Conservation (phyloP, 768 basidiomycete species). For the Boletellus ananiceps region DNA sequence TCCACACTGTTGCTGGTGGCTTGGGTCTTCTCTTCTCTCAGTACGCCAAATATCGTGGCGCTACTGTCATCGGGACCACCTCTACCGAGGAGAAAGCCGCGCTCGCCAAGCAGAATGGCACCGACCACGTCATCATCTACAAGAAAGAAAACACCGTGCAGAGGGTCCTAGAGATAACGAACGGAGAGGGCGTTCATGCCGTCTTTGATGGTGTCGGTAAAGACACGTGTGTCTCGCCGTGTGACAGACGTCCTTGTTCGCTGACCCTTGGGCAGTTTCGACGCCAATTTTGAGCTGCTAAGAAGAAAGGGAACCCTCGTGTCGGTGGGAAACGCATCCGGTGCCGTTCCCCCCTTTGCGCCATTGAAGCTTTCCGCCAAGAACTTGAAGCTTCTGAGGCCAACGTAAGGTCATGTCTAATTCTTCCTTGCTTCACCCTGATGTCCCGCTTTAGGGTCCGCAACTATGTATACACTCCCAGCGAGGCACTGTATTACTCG, state of each 20-base stretch:
- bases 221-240: conserved; percentile 63
- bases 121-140: conserved; percentile 84
- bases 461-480: conserved; percentile 70
- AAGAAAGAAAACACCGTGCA: conserved; percentile 68
- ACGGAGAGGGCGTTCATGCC: conserved; percentile 77
- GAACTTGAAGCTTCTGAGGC: conserved; percentile 74
- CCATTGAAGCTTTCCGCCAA: conserved; percentile 72
- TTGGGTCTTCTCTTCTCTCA: conserved; percentile 70
- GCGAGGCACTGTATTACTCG: conserved; percentile 67
- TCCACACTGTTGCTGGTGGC: conserved; percentile 92
- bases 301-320: conserved; percentile 88
- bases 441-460: conserved; percentile 44
- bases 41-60: conserved; percentile 67
- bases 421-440: not conserved
- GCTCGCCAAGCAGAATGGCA: conserved; percentile 73
- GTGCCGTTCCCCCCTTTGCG: conserved; percentile 70
- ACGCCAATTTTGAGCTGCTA: conserved; percentile 74
- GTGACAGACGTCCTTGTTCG: not conserved
- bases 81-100: conserved; percentile 81
- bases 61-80: conserved; percentile 89
- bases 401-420: conserved; percentile 47
- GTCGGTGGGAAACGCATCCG: conserved; percentile 89
- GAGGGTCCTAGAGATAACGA: conserved; percentile 69
- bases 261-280: conserved; percentile 46
- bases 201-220: conserved; percentile 97